A percentile compares a stretch with the other conserved stretches of the same genome.
phyloP scores from a whole-genome alignment of 1,139 yeast species.

The Protomyces inundatus region DNA sequence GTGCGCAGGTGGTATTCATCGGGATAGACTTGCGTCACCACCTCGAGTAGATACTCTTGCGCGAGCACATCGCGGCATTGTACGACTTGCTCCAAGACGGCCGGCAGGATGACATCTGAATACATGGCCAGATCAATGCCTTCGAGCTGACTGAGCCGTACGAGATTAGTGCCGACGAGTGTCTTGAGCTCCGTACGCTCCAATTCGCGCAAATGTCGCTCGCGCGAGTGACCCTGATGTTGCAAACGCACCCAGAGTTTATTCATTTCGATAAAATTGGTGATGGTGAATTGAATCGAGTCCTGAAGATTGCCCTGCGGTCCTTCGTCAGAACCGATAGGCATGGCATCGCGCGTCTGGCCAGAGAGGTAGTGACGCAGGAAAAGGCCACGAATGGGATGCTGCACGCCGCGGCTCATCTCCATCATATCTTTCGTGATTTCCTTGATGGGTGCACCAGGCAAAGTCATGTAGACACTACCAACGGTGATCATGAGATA shows the following conservation, averaged over 20 bases:
- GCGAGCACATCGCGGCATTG: slow-evolving; percentile 91
- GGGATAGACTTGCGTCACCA: slow-evolving; percentile 87
- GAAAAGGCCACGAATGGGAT: slow-evolving; percentile 80
- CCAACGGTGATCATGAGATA: slow-evolving; percentile 96
- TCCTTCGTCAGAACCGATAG: slow-evolving; percentile 39
- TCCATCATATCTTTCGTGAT: slow-evolving; percentile 95
- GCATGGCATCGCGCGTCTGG: slow-evolving; percentile 67
- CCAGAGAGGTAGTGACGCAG: slow-evolving; percentile 84
- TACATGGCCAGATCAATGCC: slow-evolving; percentile 65
- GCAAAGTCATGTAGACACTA: slow-evolving; percentile 46
- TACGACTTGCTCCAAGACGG: slow-evolving; percentile 78
- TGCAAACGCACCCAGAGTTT: slow-evolving; percentile 94
- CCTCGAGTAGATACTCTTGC: slow-evolving; percentile 84
- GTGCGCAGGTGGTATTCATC: slow-evolving; percentile 84
- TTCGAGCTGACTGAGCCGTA: slow-evolving; percentile 78
- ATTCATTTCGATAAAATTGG: slow-evolving; percentile 94
- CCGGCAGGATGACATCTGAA: slow-evolving; percentile 62
- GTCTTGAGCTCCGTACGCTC: slow-evolving; percentile 89
- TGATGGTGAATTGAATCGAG: slow-evolving; percentile 66
- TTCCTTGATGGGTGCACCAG: slow-evolving; percentile 76
- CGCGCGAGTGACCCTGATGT: slow-evolving; percentile 90
- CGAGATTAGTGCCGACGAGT: slow-evolving; percentile 86
- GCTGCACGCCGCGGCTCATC: slow-evolving; percentile 97
- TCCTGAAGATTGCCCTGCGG: slow-evolving; percentile 53
- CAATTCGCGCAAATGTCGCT: slow-evolving; percentile 62